Base-by-base conservation (phyloP, 306 rosid genomes). In the Betula pendula region DNA sequence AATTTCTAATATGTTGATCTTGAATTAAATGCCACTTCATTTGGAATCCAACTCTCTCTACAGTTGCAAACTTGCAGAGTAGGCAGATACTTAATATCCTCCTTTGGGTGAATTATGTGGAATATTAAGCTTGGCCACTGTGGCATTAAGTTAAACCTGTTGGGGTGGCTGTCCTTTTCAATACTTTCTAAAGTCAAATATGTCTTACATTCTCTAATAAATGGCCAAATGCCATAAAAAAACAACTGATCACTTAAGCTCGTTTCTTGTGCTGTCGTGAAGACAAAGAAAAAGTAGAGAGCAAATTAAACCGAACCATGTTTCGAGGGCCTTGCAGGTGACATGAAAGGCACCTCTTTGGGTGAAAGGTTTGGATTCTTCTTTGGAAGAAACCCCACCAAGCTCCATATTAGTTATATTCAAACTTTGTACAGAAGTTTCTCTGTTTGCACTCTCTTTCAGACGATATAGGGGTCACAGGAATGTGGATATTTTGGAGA, bases 401-500 rank as follows among this genome's bases (percentile, higher is more conserved):
- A 38, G 29, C 33, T 8, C 27, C 59, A 62, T 25, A n/a, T 25
- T 59, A 11, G 27, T 3, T 52, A 33, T 47, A 59, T 65, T 67
- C 60, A 10, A 49, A 65, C 48, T 62, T 31, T 44, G 65, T 20
- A 48, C 22, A 44, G 33, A 25, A n/a, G 71, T 70, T 82, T 68
- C 74, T 59, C 38, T 83, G 63, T 44, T 83, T 55, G 69, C 69
- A 66, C 53, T 20, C 68, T 40, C 51, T 76, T 72, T 29, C 45
- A 72, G 75, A 75, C 75, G 40, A 31, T 72, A 62, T 76, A 60
- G 45, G 47, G 66, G 75, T 77, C 72, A 81, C 59, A 74, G 75
- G 77, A 77, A 81, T 48, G 83, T 69, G 74, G 72, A 71, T 69
- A 58, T 14, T 77, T 58, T 25, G 31, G 81, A 77, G 71, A 68